These are phyloP conservation scores for Scopulariopsis brevicaulis DNA, from an alignment of 2,329 filamentous ascomycete genomes.

Conservation along the genomic window DNA sequence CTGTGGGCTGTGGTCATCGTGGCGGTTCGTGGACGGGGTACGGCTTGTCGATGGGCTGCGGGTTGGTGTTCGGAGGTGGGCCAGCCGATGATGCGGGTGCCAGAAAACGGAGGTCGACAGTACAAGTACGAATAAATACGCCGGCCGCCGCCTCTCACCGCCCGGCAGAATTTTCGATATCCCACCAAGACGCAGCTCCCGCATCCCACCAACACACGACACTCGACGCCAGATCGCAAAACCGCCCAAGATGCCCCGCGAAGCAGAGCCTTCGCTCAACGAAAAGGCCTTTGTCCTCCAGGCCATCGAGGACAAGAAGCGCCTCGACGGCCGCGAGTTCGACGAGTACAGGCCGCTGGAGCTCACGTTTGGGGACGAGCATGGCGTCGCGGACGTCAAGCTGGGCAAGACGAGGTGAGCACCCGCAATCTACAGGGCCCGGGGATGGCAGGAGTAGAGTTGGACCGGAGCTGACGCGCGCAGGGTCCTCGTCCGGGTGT, in stretches of 20 bases:
- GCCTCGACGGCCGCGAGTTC: constrained; percentile 72
- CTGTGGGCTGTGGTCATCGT: constrained; percentile 60
- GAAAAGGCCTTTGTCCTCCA: constrained; percentile 79
- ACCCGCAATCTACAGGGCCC: too few relatives aligned
- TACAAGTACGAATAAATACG: neutral
- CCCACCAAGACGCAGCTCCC: neutral
- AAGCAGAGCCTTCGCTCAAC: constrained; percentile 80
- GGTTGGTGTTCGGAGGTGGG: neutral
- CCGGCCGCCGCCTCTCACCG: constrained; percentile 23
- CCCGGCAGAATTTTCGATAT: constrained; percentile 33
- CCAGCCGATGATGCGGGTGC: neutral
- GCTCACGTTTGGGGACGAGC: constrained; percentile 78
- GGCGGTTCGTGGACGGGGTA: neutral
- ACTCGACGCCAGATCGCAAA: constrained; percentile 8
- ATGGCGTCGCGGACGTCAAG: constrained; percentile 77
- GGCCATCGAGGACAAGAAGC: constrained; percentile 68
- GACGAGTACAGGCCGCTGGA: constrained; percentile 71
- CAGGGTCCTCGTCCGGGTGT: constrained; percentile 75
- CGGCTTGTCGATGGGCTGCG: neutral
- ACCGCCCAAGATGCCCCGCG: constrained; percentile 65
- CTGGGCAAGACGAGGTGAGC: constrained; percentile 83
- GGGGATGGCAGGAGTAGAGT: neutral
- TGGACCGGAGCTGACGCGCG: neutral
- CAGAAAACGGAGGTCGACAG: neutral
- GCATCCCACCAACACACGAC: constrained; percentile 7